Evolutionary conservation across 139 green algal species (phyloP).

Genomic region (Chlamydomonas sp.): DNA sequence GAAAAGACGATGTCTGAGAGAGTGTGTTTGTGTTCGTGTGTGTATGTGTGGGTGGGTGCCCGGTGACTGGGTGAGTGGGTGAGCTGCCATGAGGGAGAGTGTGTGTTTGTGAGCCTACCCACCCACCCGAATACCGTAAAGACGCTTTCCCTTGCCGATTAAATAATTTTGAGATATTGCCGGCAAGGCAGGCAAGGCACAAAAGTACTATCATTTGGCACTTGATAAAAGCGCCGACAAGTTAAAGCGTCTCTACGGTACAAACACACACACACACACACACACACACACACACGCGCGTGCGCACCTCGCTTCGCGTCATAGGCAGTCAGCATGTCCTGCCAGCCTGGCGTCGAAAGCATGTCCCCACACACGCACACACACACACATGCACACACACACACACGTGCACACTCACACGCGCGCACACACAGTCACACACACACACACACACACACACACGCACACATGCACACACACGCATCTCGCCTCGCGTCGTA

Average conservation of each 20-base stretch:
- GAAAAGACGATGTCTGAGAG: conserved; percentile 49
- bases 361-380: neutral
- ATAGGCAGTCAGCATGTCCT: conserved; percentile 7
- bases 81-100: too few species aligned
- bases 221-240: too few species aligned
- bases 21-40: too few species aligned
- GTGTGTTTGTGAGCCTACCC: too few species aligned
- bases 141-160: too few species aligned
- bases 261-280: neutral
- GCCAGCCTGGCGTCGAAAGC: conserved; percentile 5
- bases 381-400: neutral
- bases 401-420: neutral
- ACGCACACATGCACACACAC: neutral
- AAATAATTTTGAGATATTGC: too few species aligned
- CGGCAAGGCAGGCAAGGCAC: too few species aligned
- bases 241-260: too few species aligned
- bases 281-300: neutral
- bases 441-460: neutral
- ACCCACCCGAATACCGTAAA: too few species aligned
- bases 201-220: too few species aligned
- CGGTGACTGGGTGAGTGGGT: too few species aligned
- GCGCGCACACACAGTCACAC: neutral
- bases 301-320: neutral
- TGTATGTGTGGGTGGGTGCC: too few species aligned
- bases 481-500: neutral